Conservation (phyloP, 257 asterid genomes). For the Echium plantagineum region DNA sequence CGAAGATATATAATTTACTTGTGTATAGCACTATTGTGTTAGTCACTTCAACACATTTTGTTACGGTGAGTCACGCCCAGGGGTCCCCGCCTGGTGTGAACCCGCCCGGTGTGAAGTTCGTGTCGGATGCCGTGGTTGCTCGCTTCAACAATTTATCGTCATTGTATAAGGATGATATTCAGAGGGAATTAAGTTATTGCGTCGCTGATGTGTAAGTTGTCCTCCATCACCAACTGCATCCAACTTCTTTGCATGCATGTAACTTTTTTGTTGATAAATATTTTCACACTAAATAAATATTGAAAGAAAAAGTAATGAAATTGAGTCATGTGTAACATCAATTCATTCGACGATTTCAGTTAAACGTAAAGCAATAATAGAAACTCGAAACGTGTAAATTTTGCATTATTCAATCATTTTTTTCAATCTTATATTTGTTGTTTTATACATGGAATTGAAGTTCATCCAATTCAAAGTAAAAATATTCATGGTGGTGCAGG, state of each 20-base stretch:
- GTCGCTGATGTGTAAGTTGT: slow-evolving; percentile 49
- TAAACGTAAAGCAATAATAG: too few relatives aligned
- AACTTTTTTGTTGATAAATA: not conserved
- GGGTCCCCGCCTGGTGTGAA: slow-evolving; percentile 29
- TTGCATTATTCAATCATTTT: too few relatives aligned
- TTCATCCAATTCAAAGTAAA: not conserved
- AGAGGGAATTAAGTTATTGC: slow-evolving; percentile 46
- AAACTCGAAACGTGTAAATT: too few relatives aligned
- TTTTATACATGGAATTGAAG: too few relatives aligned
- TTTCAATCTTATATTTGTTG: too few relatives aligned
- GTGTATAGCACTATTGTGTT: not conserved
- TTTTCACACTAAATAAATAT: too few relatives aligned
- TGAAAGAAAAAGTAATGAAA: too few relatives aligned
- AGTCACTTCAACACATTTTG: not conserved
- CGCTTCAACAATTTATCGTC: slow-evolving; percentile 56
- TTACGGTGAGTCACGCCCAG: not conserved
- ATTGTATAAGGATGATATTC: slow-evolving; percentile 36
- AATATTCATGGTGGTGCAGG: slow-evolving; percentile 22
- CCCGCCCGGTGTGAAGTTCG: slow-evolving; percentile 34
- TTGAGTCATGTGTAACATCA: too few relatives aligned
- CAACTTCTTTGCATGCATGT: not conserved
- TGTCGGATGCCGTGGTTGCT: slow-evolving; percentile 35
- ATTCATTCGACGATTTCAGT: too few relatives aligned
- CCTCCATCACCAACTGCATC: too few relatives aligned
- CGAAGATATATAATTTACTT: not conserved